Evolutionary conservation across 345 rosid species (phyloP), one percentile per base, ranked within the genome.

Genomic region (Cochlearia excelsa): DNA sequence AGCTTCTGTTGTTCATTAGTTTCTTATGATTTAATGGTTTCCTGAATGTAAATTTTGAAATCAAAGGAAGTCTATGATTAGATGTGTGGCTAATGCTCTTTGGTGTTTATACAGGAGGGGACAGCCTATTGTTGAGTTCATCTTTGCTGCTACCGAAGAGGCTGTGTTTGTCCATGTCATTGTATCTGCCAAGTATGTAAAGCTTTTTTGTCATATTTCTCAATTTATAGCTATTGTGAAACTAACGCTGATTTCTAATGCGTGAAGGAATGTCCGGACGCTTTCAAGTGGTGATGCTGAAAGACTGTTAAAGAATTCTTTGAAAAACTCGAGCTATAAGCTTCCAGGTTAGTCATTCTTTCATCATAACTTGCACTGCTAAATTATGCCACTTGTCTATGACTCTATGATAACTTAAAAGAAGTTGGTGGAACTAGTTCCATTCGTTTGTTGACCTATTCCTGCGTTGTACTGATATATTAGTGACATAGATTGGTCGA

Each of bases 61-160:
- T 30, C 31, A 9, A 39, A 64, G 44, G 46, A 45, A 63, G 28
- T 46, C 9, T 51, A 70, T 58, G 51, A 33, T 46, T 45, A 26
- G 56, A 23, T 56, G 45, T 52, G 39, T 57, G 57, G 16, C 43
- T 64, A 51, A 64, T 63, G 50, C 55, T 65, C 50, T 9, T 44
- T 16, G 64, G 41, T 57, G 26, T 42, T 73, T 74, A 61, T 78
- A 74, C 82, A 93, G 99, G 90, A 87, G 84, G 80, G 96, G 95
- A 51, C 95, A 77, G 49, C 96, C 88, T 46, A 80, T 86, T 4
- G 72, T 85, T 63, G 99, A 93, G 77, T 87, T 93, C 77, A 72
- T 89, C 65, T 93, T 93, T 81, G 80, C 99, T 77, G 97, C 99
- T 34, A 83, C 95, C 10, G 90, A 85, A 70, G 99, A 93, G 77